phyloP scores from a whole-genome alignment of 2,329 filamentous ascomycete species.

The Beauveria sp. region DNA sequence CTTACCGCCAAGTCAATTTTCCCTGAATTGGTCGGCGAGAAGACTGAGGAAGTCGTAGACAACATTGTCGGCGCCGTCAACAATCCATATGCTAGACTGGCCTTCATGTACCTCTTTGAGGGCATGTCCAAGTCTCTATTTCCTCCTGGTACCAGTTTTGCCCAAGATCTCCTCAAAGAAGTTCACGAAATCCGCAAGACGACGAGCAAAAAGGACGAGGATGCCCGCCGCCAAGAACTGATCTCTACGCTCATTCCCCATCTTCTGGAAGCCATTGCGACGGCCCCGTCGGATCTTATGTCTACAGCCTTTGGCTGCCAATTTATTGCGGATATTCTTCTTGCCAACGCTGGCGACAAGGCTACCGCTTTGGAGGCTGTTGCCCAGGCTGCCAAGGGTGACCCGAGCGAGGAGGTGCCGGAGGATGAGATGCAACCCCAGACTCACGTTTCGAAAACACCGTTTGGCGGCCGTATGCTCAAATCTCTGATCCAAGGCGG shows the following conservation, averaged over 20 bases:
- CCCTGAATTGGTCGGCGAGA: slow-evolving; percentile 73
- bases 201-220: slow-evolving; percentile 89
- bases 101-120: slow-evolving; percentile 77
- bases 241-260: slow-evolving; percentile 65
- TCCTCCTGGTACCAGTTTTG: slow-evolving; percentile 53
- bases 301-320: slow-evolving; percentile 78
- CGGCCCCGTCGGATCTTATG: slow-evolving; percentile 60
- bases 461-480: slow-evolving; percentile 71
- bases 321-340: slow-evolving; percentile 73
- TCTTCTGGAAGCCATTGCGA: slow-evolving; percentile 65
- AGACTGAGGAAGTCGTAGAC: slow-evolving; percentile 52
- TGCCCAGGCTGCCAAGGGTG: slow-evolving; percentile 53
- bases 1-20: slow-evolving; percentile 80
- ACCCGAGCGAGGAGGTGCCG: slow-evolving; percentile 36
- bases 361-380: slow-evolving; percentile 63
- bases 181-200: slow-evolving; percentile 69
- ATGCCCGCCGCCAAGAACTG: slow-evolving; percentile 67
- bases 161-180: slow-evolving; percentile 66
- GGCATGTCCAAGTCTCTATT: slow-evolving; percentile 55
- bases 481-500: slow-evolving; percentile 89
- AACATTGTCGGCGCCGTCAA: slow-evolving; percentile 59
- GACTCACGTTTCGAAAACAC: slow-evolving; percentile 52
- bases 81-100: slow-evolving; percentile 55
- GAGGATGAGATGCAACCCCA: slow-evolving; percentile 33
- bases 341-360: slow-evolving; percentile 71